Base-by-base conservation (phyloP, 2,329 filamentous ascomycete species). In the Microdochium trichocladiopsis region DNA sequence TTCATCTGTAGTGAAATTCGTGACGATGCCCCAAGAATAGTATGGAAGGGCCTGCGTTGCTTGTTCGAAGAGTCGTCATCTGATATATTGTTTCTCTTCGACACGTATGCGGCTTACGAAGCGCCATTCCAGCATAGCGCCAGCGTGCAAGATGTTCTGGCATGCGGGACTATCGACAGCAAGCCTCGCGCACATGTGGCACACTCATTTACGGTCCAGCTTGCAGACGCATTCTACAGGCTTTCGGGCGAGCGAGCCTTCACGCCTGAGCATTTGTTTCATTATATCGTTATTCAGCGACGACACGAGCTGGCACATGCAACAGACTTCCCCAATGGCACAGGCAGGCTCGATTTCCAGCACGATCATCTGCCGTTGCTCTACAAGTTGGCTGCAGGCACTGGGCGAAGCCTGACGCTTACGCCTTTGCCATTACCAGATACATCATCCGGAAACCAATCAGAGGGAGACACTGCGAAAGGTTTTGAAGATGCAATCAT, bases 1-100 rank as follows among this genome's bases (percentile, higher is more conserved):
- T 12, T 45, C 22, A 16, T n/a, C 36, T 45, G 50, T 63, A 86
- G 83, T 68, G 80, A 82, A 66, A 56, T 74, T 47, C 72, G 75
- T 48, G 76, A 80, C 55, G 78, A 83, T 61, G 75, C 82, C n/a
- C 72, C 80, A 28, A 82, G 77, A 64, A 68, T 86, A 25, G 84
- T 79, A 59, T 86, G 83, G 82, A 76, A 79, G 57, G 78, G 78
- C n/a, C 73, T 86, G 2, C 77, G 80, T 52, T 83, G 77, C 60
- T 66, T 84, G 16, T 75, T 86, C 50, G 82, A 86, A 56, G 81
- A 86, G 62, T 76, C 79, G 2, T 77, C 78, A 55, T 83, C 81
- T 3, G 83, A 86, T 62, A 80, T 86, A 33, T 71, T 86, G 14
- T 67, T 86, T 4, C 66, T 86, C 12, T 71, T 86, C 24, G 83